Evolutionary conservation across 1,284 basidiomycete species (phyloP), one percentile per base, ranked within the genome.

Genomic region (Trametes sp.): DNA sequence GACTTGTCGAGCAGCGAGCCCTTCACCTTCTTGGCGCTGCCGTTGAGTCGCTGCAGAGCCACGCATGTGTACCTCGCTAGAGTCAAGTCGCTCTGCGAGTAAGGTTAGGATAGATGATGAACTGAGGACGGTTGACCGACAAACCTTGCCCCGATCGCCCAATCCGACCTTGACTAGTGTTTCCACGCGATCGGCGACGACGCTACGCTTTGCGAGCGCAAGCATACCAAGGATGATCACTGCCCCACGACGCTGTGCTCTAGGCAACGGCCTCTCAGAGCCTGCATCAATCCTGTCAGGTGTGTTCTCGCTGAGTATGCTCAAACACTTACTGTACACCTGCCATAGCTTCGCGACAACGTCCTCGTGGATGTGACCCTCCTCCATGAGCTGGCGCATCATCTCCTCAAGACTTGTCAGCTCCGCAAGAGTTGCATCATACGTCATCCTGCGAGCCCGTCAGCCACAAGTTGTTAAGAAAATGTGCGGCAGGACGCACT

Each of bases 191-290:
- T 98, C 94, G 1, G 89, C 90, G n/a, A 98, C 87, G 28, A 99
- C 87, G 61, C 88, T 88, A 50, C 91, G 84, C 70, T 87, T 91
- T 0, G 96, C 94, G 10, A 96, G 78, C 1, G 95, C 97, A 33
- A 99, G 81, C 97, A 99, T 99, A 42, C 96, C 93, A 7, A 99
- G 83, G 54, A 98, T 90, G 69, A 98, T 95, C 70, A 98, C 96
- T 0, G 96, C 93, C 0, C 96, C 97, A 59, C 95, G 87, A 31
- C 97, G 85, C 75, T 99, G 97, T 29, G 84, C 83, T 65, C 87
- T 88, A 0, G 95, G 93, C 28, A 98, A 83, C 14, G 84, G 82
- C 70, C 87, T 86, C 1, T 87, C 84, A 4, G 90, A 88, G 70
- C 89, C 94, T 59, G 33, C 10, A 35, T 6, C 16, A 10, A 19